Evolutionary conservation across 2,329 filamentous ascomycete species (phyloP), one percentile per base, ranked within the genome.

Genomic region (Tolypocladium ophioglossoides): DNA sequence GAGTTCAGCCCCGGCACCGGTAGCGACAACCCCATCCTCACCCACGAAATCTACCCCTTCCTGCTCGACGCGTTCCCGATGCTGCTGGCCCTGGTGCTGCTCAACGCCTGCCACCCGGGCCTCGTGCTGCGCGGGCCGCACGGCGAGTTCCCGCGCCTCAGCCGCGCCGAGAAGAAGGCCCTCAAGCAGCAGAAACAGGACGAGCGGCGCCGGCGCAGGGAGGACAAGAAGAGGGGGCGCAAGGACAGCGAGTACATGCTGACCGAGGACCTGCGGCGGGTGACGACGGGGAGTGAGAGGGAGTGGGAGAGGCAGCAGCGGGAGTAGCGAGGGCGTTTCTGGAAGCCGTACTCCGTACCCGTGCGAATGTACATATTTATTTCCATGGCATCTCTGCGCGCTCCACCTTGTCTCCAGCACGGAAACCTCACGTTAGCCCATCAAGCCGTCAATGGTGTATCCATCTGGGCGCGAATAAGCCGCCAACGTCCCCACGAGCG

Each of bases 1-100:
- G 80, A 86, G 63, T 85, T 78, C 60, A 70, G 72, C 0, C 68
- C 70, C 4, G 78, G 77, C 12, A 61, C 76, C 22, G 65, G 66
- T 41, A 59, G 63, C 7, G 58, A 66, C n/a, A 78, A 77, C 61
- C 66, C 69, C 0, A 67, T 80, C 22, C 72, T 77, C 12, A 38
- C 48, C 20, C 20, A 80, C 56, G 79, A 83, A 59, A 71, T 62
- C 4, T 85, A 79, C 62, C 72, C 75, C 30, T 78, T 74, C 72
- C 53, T 60, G 0, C 66, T 76, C 1, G 80, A 85, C 62, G 78
- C 78, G 0, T 63, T 77, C 1, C 79, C 81, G 1, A 84, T 85
- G 76, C 67, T 78, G 40, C 49, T 83, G 66, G 74, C 32, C 55
- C 77, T 58, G 22, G 41, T 68, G 1, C 53, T 71, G 5, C 62